phyloP scores from a whole-genome alignment of 2,329 filamentous ascomycete genomes.

The Cladophialophora carrionii region DNA sequence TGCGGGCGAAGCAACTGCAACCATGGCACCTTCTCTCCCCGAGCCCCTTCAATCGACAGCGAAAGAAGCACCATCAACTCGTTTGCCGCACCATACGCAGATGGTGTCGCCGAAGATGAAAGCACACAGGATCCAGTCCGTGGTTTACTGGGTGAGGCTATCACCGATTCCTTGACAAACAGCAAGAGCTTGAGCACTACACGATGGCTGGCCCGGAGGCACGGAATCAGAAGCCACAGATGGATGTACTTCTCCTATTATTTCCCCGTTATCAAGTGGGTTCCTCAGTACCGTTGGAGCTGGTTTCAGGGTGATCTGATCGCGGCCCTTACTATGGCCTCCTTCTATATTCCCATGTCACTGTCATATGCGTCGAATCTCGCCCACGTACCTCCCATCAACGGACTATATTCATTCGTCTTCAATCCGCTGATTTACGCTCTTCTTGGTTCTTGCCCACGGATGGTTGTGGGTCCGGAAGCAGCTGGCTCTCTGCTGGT shows the following conservation, averaged over 20 bases:
- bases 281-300: slow-evolving; percentile 78
- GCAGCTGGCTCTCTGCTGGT: slow-evolving; percentile 89
- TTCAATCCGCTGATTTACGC: slow-evolving; percentile 92
- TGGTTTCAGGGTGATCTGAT: slow-evolving; percentile 85
- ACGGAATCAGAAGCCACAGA: slow-evolving; percentile 73
- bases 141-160: slow-evolving; percentile 48
- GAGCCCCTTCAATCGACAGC: slow-evolving; percentile 58
- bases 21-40: slow-evolving; percentile 77
- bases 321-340: slow-evolving; percentile 92
- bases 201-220: slow-evolving; percentile 68
- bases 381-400: slow-evolving; percentile 87
- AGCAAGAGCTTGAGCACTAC: slow-evolving; percentile 66
- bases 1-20: slow-evolving; percentile 58
- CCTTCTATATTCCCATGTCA: slow-evolving; percentile 97
- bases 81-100: slow-evolving; percentile 37
- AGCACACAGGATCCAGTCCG: slow-evolving; percentile 40
- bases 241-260: slow-evolving; percentile 94
- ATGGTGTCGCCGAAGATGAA: slow-evolving; percentile 32
- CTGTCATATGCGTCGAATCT: slow-evolving; percentile 91
- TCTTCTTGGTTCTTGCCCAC: slow-evolving; percentile 84
- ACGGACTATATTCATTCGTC: slow-evolving; percentile 91
- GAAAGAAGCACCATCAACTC: slow-evolving; percentile 42
- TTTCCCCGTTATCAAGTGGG: slow-evolving; percentile 87
- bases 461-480: slow-evolving; percentile 93
- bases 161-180: slow-evolving; percentile 51